A percentile compares a stretch with the other conserved stretches of the same genome.
phyloP scores from a whole-genome alignment of 2,329 filamentous ascomycete species.

The Leptographium lundbergii region DNA sequence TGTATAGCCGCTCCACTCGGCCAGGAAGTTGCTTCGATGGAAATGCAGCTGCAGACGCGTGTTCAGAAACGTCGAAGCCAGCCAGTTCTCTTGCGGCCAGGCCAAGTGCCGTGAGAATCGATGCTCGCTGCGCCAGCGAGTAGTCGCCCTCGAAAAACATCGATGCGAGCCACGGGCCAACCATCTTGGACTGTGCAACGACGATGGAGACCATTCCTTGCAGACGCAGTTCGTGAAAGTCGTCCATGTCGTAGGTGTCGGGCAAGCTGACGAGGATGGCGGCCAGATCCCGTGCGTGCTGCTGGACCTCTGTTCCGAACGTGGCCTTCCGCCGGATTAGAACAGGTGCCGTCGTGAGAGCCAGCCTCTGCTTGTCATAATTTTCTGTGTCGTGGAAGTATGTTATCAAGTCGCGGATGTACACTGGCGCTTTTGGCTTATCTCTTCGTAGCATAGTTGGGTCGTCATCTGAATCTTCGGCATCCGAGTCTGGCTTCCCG shows the following conservation, averaged over 20 bases:
- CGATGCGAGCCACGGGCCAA: constrained; percentile 74
- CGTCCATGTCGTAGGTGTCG: constrained; percentile 70
- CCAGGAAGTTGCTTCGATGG: constrained; percentile 70
- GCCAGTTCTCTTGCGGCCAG: constrained; percentile 74
- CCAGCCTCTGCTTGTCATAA: constrained; percentile 73
- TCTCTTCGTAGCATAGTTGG: constrained; percentile 74
- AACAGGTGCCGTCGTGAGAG: constrained; percentile 59
- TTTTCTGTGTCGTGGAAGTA: constrained; percentile 72
- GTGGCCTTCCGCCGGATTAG: constrained; percentile 80
- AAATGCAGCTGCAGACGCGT: constrained; percentile 44
- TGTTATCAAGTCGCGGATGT: constrained; percentile 71
- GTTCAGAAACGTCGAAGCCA: constrained; percentile 51
- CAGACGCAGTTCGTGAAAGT: constrained; percentile 62
- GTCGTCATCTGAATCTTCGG: constrained; percentile 87
- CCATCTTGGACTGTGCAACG: constrained; percentile 58
- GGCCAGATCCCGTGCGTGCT: constrained; percentile 73
- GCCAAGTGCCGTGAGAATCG: constrained; percentile 70
- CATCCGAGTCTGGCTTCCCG: constrained; percentile 74
- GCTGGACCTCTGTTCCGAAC: constrained; percentile 77
- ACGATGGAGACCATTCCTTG: constrained; percentile 75
- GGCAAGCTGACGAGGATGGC: constrained; percentile 65
- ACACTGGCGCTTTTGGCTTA: constrained; percentile 76
- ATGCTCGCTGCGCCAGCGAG: constrained; percentile 71
- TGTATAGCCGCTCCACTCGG: constrained; percentile 61
- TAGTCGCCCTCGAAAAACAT: constrained; percentile 89